Evolutionary conservation across 768 basidiomycete species (phyloP).

Genomic region (Cystofilobasidium ferigula): DNA sequence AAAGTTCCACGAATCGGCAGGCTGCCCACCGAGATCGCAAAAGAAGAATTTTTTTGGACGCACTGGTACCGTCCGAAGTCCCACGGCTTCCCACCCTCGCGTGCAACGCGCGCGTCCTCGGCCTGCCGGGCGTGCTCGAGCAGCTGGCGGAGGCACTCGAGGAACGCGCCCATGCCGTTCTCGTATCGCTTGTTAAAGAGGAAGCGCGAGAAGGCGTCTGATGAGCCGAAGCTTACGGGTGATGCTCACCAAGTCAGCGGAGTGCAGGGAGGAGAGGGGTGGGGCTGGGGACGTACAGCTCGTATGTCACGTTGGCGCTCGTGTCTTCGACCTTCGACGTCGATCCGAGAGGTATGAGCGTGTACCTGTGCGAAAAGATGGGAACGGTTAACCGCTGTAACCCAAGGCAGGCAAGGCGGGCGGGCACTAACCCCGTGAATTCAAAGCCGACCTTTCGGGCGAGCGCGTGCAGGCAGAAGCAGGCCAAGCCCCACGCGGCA

Average conservation of each 20-base stretch:
- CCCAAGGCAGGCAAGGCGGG: neutral
- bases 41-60: too few relatives aligned
- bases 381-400: neutral
- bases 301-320: constrained; percentile 65
- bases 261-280: neutral
- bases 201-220: constrained; percentile 77
- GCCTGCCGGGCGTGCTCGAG: constrained; percentile 54
- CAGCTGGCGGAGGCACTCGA: constrained; percentile 86
- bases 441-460: constrained; percentile 81
- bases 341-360: constrained; percentile 84
- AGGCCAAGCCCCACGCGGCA: constrained; percentile 93
- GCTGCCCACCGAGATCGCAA: too few relatives aligned
- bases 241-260: too few relatives aligned
- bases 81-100: constrained; percentile 43
- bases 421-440: constrained; percentile 76
- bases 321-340: constrained; percentile 79
- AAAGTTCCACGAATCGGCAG: neutral
- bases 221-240: constrained; percentile 77
- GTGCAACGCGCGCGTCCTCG: constrained; percentile 45
- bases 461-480: constrained; percentile 81
- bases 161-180: constrained; percentile 86
- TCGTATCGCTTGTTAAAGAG: constrained; percentile 94
- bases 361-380: constrained; percentile 51
- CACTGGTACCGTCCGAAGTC: constrained; percentile 69
- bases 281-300: constrained; percentile 44